Conservation (phyloP, 2,329 filamentous ascomycete species). For the Cladorrhinum sp. region DNA sequence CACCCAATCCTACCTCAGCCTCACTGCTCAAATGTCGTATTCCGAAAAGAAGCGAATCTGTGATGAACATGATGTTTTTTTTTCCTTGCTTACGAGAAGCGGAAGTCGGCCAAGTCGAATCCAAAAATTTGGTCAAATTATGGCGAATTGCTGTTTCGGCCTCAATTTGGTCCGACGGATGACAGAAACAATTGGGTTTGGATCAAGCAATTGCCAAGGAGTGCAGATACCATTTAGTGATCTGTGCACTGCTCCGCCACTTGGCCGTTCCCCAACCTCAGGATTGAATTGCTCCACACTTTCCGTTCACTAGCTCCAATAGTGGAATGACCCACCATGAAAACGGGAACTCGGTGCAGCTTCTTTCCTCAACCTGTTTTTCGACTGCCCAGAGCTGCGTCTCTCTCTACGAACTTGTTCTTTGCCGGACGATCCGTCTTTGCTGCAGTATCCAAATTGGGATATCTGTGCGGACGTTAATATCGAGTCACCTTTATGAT, state of each 20-base stretch:
- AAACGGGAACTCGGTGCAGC: not conserved
- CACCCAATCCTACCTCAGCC: not conserved
- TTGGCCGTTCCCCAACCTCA: not conserved
- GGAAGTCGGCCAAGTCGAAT: no score
- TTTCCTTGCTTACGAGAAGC: no score
- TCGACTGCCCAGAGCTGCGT: not conserved
- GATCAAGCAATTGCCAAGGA: not conserved
- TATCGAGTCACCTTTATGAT: no score
- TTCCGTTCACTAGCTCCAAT: not conserved
- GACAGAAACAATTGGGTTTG: not conserved
- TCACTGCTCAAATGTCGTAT: not conserved
- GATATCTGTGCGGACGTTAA: no score
- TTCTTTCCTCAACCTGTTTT: not conserved
- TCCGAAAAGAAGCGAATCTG: not conserved
- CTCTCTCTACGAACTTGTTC: no score
- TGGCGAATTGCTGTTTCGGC: not conserved
- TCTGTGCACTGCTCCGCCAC: not conserved
- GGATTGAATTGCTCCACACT: not conserved
- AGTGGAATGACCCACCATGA: not conserved
- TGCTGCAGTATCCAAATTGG: no score
- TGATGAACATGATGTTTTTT: not conserved
- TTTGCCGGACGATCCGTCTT: no score
- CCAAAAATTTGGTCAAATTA: no score
- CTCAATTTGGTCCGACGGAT: not conserved
- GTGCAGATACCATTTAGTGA: not conserved